phyloP scores from a whole-genome alignment of 331 rosid species.

The Phaseolus coccineus region DNA sequence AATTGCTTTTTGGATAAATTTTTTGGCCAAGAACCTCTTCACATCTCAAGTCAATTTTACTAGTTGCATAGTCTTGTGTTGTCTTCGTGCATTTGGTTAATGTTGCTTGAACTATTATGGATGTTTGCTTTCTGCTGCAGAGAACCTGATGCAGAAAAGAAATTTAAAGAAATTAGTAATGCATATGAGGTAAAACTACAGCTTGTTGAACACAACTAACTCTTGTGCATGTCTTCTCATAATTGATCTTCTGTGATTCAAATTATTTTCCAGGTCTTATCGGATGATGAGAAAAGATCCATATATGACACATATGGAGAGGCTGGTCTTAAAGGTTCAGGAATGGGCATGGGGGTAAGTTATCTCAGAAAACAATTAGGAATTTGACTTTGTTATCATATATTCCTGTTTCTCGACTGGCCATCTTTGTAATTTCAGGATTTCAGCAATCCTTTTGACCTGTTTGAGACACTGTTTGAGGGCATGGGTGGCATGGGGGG shows the following conservation, averaged over 20 bases:
- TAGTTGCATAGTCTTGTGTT: conserved; percentile 25
- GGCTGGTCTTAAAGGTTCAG: conserved; percentile 97
- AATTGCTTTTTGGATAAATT: conserved; percentile 5
- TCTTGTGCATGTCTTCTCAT: conserved; percentile 20
- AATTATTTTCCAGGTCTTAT: conserved; percentile 75
- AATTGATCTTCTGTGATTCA: conserved; percentile 35
- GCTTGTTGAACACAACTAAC: conserved; percentile 39
- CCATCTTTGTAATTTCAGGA: conserved; percentile 63
- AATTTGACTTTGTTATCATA: conserved; percentile 23
- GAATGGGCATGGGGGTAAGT: conserved; percentile 91
- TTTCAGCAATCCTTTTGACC: conserved; percentile 93
- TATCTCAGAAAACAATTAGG: conserved; percentile 39
- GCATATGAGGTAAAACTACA: conserved; percentile 86
- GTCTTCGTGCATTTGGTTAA: not conserved
- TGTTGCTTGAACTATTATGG: conserved; percentile 25
- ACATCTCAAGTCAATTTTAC: conserved; percentile 16
- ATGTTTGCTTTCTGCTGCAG: conserved; percentile 57
- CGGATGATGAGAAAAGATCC: conserved; percentile 93
- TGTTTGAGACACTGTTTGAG: conserved; percentile 87
- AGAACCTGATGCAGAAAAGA: conserved; percentile 83
- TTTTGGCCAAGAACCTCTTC: conserved; percentile 3
- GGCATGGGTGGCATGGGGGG: conserved; percentile 62
- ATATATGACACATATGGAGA: conserved; percentile 94
- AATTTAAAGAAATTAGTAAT: conserved; percentile 93
- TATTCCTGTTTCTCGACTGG: conserved; percentile 40